Evolutionary conservation across 2,329 filamentous ascomycete genomes (phyloP), one percentile per base, ranked within the genome.

Genomic region (Talaromyces sp.): DNA sequence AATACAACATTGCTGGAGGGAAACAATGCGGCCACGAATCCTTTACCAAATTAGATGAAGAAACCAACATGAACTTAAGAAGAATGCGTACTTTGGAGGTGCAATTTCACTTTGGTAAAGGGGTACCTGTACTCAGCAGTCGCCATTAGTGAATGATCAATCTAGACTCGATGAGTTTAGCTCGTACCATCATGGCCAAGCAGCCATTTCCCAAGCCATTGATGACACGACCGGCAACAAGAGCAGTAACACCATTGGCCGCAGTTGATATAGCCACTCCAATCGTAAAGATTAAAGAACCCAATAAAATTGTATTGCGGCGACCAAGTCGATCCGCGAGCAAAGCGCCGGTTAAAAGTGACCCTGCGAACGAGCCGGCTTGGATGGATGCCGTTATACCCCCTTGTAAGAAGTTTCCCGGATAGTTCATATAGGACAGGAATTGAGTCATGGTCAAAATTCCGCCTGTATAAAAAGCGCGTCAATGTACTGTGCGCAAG

Each of bases 371-470:
- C 4, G 76, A 77, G n/a, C 77, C 77, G n/a, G 73, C 77, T 22
- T 76, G 76, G 69, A 80, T 79, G n/a, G 75, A 73, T 5, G 73
- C 73, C 8, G 76, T 79, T 37, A 80, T 80, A 7, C 63, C 63
- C 5, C 65, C 65, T 45, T 68, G 65, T 8, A 56, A 51, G 43
- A 65, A 67, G 43, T 65, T 57, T 37, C 53, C 51, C 8, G 64
- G 63, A 35, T 65, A 54, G 27, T 66, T 47, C 54, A 68, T 63
- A 37, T 66, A 68, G 5, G 50, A 49, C 2, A 62, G 58, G 16
- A 63, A 69, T 51, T 64, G 58, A 8, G 47, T 47, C 59, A 63
- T 65, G 19, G 51, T 54, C 1, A 68, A 51, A 27, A 67, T 65
- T 13, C 47, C 45, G 36, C 43, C 43, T 46, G 14, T 2, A n/a